A percentile compares a stretch with the other conserved stretches of the same genome.
phyloP scores from a whole-genome alignment of 352 stramenopile species.

The Aphanomyces euteiches region DNA sequence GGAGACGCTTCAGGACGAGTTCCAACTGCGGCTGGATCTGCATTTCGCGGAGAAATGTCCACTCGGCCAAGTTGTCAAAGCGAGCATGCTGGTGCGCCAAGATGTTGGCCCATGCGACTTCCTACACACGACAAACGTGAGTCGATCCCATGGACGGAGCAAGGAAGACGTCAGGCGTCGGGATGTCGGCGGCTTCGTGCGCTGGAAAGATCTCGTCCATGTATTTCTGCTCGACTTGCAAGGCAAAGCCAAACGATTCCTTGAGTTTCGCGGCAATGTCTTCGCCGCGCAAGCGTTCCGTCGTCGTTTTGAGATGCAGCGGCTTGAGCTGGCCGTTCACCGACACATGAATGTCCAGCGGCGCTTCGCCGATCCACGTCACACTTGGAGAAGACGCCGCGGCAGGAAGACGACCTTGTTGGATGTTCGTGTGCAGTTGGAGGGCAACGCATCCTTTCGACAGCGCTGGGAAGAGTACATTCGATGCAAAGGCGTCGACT shows the following conservation, averaged over 20 bases:
- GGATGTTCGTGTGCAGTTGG: conserved; percentile 53
- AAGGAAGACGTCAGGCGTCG: conserved; percentile 29
- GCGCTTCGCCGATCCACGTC: conserved; percentile 58
- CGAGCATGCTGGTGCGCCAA: conserved; percentile 73
- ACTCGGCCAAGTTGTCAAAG: conserved; percentile 84
- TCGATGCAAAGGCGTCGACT: conserved; percentile 1
- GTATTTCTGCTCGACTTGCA: conserved; percentile 82
- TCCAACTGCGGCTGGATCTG: conserved; percentile 75
- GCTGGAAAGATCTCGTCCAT: conserved; percentile 53
- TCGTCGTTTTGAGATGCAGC: conserved; percentile 49
- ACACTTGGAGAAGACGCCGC: conserved; percentile 41
- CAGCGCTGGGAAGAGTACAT: conserved; percentile 6
- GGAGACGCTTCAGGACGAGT: conserved; percentile 38
- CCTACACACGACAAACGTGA: conserved; percentile 40
- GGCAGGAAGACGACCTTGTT: conserved; percentile 40
- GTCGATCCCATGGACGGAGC: conserved; percentile 30
- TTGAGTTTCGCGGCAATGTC: conserved; percentile 70
- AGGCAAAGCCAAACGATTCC: conserved; percentile 75
- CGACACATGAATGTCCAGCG: conserved; percentile 55
- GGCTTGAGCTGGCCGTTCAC: conserved; percentile 47
- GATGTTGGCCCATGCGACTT: conserved; percentile 79
- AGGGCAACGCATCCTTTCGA: conserved; percentile 55
- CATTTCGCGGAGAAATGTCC: conserved; percentile 74
- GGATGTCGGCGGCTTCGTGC: conserved; percentile 28
- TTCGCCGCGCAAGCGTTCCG: conserved; percentile 40